Conservation (phyloP, 768 basidiomycete species). For the Mycena capillaripes region DNA sequence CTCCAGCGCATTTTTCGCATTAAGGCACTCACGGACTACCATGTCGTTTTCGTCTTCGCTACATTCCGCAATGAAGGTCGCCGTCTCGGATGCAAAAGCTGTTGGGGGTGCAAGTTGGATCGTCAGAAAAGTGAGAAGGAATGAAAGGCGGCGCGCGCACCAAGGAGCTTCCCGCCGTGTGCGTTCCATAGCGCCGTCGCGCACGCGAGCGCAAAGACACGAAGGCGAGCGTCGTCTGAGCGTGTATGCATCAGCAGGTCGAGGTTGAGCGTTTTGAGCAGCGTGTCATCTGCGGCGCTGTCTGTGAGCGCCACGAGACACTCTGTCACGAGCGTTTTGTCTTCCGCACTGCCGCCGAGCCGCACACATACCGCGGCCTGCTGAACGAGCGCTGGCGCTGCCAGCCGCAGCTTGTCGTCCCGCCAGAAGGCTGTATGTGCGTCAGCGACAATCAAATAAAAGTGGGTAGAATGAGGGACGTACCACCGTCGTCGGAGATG, state of each 20-base stretch:
- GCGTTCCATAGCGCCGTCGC: slow-evolving; percentile 82
- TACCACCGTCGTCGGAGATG: slow-evolving; percentile 85
- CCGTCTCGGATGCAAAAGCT: slow-evolving; percentile 87
- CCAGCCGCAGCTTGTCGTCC: slow-evolving; percentile 79
- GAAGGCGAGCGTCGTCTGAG: slow-evolving; percentile 79
- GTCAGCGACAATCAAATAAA: slow-evolving; percentile 16
- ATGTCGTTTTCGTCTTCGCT: slow-evolving; percentile 90
- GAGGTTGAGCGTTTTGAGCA: slow-evolving; percentile 88
- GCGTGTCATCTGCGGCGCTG: slow-evolving; percentile 64
- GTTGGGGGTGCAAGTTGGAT: neutral
- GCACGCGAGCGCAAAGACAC: slow-evolving; percentile 78
- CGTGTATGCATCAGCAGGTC: slow-evolving; percentile 91
- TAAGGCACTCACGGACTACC: slow-evolving; percentile 80
- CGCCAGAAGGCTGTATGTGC: slow-evolving; percentile 84
- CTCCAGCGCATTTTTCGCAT: slow-evolving; percentile 76
- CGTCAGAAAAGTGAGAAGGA: neutral
- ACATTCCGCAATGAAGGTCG: slow-evolving; percentile 90
- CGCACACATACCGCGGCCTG: slow-evolving; percentile 72
- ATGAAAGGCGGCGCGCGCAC: slow-evolving; percentile 53
- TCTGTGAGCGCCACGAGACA: slow-evolving; percentile 71
- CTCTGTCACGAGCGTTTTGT: slow-evolving; percentile 58
- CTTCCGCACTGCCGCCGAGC: slow-evolving; percentile 50
- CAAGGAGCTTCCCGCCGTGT: slow-evolving; percentile 81
- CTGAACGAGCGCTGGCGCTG: slow-evolving; percentile 70
- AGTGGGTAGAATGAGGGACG: slow-evolving; percentile 42